These are phyloP conservation scores for Pichia phayaonensis DNA, from an alignment of 805 yeast species.

Conservation along the genomic window DNA sequence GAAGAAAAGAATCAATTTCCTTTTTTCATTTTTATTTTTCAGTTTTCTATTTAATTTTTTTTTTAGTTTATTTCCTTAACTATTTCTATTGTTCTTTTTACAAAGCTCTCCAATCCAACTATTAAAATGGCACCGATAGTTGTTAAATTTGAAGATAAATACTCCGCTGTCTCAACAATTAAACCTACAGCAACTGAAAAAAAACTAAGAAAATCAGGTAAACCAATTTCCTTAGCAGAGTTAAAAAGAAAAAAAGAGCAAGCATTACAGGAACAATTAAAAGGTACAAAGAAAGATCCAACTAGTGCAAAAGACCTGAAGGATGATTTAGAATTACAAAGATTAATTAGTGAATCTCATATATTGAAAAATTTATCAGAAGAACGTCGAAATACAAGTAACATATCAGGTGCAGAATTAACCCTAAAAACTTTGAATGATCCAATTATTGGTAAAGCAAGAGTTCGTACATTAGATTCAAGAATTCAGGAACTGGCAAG, in stretches of 20 bases:
- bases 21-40: no score
- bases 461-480: conserved; percentile 54
- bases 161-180: conserved; percentile 17
- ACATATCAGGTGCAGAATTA: conserved; percentile 57
- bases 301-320: conserved; percentile 30
- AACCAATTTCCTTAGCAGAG: conserved; percentile 44
- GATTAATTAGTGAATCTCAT: conserved; percentile 66
- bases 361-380: conserved; percentile 34
- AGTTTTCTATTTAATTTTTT: no score
- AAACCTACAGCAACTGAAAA: conserved; percentile 35
- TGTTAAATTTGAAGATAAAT: conserved; percentile 37
- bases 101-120: not conserved
- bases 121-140: conserved; percentile 35
- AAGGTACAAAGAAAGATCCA: conserved; percentile 14
- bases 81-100: no score
- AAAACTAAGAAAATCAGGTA: conserved; percentile 51
- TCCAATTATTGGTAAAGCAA: conserved; percentile 60
- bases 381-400: conserved; percentile 22
- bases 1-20: not conserved
- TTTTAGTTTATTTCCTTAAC: not conserved
- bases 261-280: conserved; percentile 24
- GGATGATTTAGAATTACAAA: conserved; percentile 60
- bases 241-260: conserved; percentile 30
- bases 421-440: conserved; percentile 58
- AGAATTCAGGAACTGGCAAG: conserved; percentile 45